Conservation (phyloP, 2,329 filamentous ascomycete species). For the Fusarium incarnatum region DNA sequence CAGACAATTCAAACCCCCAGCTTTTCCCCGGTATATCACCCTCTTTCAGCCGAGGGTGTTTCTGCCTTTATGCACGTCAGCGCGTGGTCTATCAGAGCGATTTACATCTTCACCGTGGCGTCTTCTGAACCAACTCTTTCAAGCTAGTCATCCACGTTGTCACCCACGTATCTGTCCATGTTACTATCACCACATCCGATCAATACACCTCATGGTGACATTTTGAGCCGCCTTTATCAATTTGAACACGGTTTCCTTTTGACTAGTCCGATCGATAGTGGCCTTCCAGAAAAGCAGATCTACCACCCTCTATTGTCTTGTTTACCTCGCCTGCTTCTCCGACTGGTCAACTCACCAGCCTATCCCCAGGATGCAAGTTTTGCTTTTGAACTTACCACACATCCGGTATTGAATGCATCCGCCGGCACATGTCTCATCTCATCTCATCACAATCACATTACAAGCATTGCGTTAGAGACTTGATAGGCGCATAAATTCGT, state of each 20-base stretch:
- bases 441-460: slow-evolving; percentile 12
- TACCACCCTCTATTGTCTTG: slow-evolving; percentile 7
- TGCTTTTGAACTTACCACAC: slow-evolving; percentile 38
- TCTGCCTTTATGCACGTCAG: slow-evolving; percentile 46
- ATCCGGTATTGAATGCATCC: slow-evolving; percentile 13
- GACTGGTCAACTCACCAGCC: slow-evolving; percentile 28
- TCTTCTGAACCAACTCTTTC: slow-evolving; percentile 19
- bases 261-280: slow-evolving; percentile 6
- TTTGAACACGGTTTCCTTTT: slow-evolving; percentile 1
- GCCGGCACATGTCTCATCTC: slow-evolving; percentile 11
- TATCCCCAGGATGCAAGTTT: slow-evolving; percentile 21
- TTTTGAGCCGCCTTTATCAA: neutral
- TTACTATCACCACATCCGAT: slow-evolving; percentile 12
- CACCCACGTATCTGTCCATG: slow-evolving; percentile 9
- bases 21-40: slow-evolving; percentile 34
- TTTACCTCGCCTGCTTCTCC: slow-evolving; percentile 12
- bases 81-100: slow-evolving; percentile 21
- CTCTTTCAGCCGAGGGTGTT: slow-evolving; percentile 35
- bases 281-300: slow-evolving; percentile 9
- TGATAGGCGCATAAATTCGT: slow-evolving; percentile 44
- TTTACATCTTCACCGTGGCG: slow-evolving; percentile 31
- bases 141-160: slow-evolving; percentile 16
- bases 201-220: neutral
- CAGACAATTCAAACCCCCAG: slow-evolving; percentile 4
- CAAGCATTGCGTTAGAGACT: slow-evolving; percentile 13